Conservation (phyloP, 169 alveolate genomes). For the Prorocentrum cordatum region DNA sequence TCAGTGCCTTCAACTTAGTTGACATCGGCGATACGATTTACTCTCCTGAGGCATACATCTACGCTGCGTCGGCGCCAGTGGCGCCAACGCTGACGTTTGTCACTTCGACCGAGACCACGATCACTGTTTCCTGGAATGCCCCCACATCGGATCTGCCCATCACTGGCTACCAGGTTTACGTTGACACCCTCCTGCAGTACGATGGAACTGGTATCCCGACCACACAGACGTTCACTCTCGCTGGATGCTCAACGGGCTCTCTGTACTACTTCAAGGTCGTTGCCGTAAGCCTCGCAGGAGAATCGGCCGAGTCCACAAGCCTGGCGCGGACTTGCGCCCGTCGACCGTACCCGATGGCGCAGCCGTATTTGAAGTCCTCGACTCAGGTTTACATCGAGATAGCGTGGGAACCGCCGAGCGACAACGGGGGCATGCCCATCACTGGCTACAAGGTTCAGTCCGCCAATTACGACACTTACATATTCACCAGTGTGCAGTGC, state of each 20-base stretch:
- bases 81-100: conserved; percentile 39
- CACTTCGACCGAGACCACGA: conserved; percentile 66
- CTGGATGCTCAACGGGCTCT: conserved; percentile 50
- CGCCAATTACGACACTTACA: conserved; percentile 4
- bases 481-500: conserved; percentile 35
- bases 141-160: conserved; percentile 43
- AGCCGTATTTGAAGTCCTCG: conserved; percentile 25
- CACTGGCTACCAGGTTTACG: conserved; percentile 61
- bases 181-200: conserved; percentile 39
- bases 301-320: conserved; percentile 4
- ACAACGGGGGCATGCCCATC: conserved; percentile 70
- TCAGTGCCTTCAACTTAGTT: conserved; percentile 29
- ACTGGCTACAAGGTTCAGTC: conserved; percentile 59
- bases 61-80: conserved; percentile 58
- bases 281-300: conserved; percentile 66
- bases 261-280: conserved; percentile 65
- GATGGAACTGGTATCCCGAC: conserved; percentile 59
- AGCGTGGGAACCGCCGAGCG: conserved; percentile 57
- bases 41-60: conserved; percentile 40
- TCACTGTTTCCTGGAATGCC: conserved; percentile 65
- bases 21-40: conserved; percentile 30
- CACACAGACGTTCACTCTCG: conserved; percentile 24
- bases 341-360: conserved; percentile 41
- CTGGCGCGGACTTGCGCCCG: conserved; percentile 39
- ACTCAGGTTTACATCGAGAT: conserved; percentile 35